phyloP scores from a whole-genome alignment of 768 basidiomycete genomes.

The Coprinopsis strossmayeri region DNA sequence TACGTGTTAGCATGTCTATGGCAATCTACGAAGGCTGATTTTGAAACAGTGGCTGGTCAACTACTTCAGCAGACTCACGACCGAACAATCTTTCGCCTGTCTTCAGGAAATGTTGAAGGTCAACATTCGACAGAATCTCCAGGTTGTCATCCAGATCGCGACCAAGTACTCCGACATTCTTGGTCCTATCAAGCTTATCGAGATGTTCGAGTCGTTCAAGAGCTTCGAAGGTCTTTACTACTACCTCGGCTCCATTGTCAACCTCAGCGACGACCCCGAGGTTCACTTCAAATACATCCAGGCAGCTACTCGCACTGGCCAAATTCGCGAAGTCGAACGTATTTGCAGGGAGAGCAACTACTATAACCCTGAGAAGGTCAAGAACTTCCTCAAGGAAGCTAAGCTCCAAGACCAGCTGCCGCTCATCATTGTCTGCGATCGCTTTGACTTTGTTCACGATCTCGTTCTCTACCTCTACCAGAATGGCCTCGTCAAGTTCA shows the following conservation, averaged over 20 bases:
- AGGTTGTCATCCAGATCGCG: constrained; percentile 93
- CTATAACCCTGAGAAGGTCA: constrained; percentile 99
- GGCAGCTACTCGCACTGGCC: constrained; percentile 95
- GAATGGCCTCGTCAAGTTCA: constrained; percentile 93
- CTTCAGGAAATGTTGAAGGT: constrained; percentile 95
- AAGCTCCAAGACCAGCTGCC: constrained; percentile 95
- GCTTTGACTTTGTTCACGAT: constrained; percentile 99
- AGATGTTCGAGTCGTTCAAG: constrained; percentile 98
- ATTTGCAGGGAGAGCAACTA: constrained; percentile 96
- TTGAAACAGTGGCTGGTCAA: constrained; percentile 80
- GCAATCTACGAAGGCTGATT: constrained; percentile 3
- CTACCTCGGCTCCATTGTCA: constrained; percentile 96
- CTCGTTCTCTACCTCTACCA: constrained; percentile 98
- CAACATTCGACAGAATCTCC: constrained; percentile 96
- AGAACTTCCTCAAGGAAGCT: constrained; percentile 99
- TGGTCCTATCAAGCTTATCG: constrained; percentile 94
- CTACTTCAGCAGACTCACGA: constrained; percentile 95
- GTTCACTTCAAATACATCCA: constrained; percentile 99
- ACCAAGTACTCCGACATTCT: constrained; percentile 99
- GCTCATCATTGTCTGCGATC: constrained; percentile 99
- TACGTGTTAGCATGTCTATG: constrained; percentile 25
- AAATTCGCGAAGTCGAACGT: constrained; percentile 98
- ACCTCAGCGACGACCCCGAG: constrained; percentile 91
- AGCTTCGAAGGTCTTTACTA: constrained; percentile 98
- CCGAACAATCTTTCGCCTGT: constrained; percentile 95